Conservation (phyloP, 2,329 filamentous ascomycete genomes). For the Fusarium cicatricum region DNA sequence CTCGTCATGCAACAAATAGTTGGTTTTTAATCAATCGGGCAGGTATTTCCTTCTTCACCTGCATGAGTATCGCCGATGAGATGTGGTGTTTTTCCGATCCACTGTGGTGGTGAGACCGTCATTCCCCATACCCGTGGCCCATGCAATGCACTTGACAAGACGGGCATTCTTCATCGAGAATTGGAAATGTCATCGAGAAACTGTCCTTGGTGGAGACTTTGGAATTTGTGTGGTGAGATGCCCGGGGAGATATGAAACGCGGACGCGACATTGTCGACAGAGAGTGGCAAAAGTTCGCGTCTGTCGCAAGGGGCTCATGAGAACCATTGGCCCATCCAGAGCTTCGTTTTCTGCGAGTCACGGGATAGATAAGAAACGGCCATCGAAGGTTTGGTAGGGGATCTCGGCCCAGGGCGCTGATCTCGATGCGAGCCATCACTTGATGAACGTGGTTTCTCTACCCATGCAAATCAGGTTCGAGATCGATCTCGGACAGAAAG, state of each 20-base stretch:
- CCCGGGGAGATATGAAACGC: constrained; percentile 7
- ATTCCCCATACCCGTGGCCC: background rate
- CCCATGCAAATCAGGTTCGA: constrained; percentile 17
- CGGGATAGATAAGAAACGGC: constrained; percentile 12
- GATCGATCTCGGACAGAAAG: constrained; percentile 27
- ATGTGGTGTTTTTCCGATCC: constrained; percentile 16
- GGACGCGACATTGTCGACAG: constrained; percentile 17
- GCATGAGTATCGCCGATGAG: background rate
- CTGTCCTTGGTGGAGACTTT: background rate
- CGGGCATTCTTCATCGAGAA: background rate
- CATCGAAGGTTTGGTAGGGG: constrained; percentile 35
- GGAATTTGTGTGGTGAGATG: constrained; percentile 6
- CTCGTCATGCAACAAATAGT: no score
- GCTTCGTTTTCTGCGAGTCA: background rate
- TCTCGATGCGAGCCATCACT: constrained; percentile 35
- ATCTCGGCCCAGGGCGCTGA: constrained; percentile 36
- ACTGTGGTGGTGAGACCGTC: constrained; percentile 13
- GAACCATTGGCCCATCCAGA: background rate
- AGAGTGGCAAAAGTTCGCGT: constrained; percentile 2
- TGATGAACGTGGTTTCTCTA: constrained; percentile 10
- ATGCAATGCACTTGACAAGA: constrained; percentile 1
- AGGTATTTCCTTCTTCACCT: background rate
- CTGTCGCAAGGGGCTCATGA: background rate
- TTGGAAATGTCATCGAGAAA: constrained; percentile 2
- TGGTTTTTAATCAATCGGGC: no score